Conservation (phyloP, 129 eudicot genomes). For the Helichrysum umbraculigerum region DNA sequence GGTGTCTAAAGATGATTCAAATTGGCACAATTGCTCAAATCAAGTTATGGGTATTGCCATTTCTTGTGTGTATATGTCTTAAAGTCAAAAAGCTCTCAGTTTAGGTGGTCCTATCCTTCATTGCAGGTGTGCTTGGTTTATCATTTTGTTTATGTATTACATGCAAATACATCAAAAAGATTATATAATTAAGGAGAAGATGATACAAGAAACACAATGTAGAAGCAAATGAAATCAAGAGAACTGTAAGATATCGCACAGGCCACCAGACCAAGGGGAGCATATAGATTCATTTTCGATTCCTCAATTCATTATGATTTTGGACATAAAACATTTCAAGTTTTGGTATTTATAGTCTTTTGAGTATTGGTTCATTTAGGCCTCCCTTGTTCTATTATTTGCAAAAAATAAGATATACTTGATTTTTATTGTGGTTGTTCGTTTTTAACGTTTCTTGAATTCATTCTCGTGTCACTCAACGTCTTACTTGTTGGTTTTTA, state of each 20-base stretch:
- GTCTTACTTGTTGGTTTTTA: neutral
- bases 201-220: slow-evolving; percentile 23
- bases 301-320: slow-evolving; percentile 28
- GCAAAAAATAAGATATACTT: slow-evolving; percentile 25
- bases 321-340: slow-evolving; percentile 27
- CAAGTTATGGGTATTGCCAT: slow-evolving; percentile 45
- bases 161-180: slow-evolving; percentile 37
- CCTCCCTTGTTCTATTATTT: neutral
- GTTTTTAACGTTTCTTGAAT: neutral
- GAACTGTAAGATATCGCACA: slow-evolving; percentile 31
- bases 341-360: slow-evolving; percentile 24
- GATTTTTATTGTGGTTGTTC: neutral
- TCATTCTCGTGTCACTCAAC: neutral
- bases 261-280: neutral
- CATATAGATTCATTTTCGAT: slow-evolving; percentile 31
- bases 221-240: slow-evolving; percentile 27
- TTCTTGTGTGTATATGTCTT: slow-evolving; percentile 56
- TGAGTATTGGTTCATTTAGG: slow-evolving; percentile 12
- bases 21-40: slow-evolving; percentile 36
- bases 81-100: slow-evolving; percentile 17
- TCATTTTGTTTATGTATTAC: slow-evolving; percentile 41
- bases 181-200: slow-evolving; percentile 24
- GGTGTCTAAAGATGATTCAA: slow-evolving; percentile 33
- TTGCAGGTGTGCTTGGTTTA: slow-evolving; percentile 52
- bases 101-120: slow-evolving; percentile 39